These are phyloP conservation scores for Trichoderma sp. DNA, from an alignment of 2,329 filamentous ascomycete genomes.

Conservation along the genomic window DNA sequence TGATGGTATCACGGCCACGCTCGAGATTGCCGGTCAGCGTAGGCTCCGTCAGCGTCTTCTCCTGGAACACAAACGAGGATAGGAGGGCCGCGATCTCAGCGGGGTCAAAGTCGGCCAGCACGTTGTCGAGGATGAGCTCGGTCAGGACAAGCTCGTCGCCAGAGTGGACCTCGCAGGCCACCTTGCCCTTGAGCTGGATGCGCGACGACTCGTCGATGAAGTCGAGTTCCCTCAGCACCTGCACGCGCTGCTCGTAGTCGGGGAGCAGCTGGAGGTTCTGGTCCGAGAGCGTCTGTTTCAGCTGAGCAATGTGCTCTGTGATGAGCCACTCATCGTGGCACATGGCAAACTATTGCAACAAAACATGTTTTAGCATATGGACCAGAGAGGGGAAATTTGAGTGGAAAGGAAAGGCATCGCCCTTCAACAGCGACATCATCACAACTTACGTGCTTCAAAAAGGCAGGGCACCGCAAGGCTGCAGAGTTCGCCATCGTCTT, in stretches of 20 bases:
- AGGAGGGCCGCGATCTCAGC: conserved; percentile 95
- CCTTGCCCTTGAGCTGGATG: conserved; percentile 96
- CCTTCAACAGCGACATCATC: no score
- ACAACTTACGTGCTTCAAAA: conserved; percentile 79
- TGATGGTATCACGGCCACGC: conserved; percentile 79
- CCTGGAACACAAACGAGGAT: conserved; percentile 95
- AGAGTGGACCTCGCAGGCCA: conserved; percentile 97
- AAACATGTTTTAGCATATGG: background rate
- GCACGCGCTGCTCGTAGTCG: conserved; percentile 93
- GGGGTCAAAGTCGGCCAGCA: conserved; percentile 90
- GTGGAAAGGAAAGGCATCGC: no score
- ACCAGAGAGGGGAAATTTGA: background rate
- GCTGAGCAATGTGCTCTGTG: conserved; percentile 85
- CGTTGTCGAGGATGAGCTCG: conserved; percentile 94
- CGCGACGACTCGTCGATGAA: conserved; percentile 87
- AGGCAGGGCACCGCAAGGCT: conserved; percentile 71
- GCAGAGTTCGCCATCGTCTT: conserved; percentile 63
- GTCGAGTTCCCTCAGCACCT: conserved; percentile 85
- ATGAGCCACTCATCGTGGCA: conserved; percentile 96
- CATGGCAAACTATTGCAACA: conserved; percentile 74
- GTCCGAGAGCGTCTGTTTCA: conserved; percentile 89
- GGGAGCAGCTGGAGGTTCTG: conserved; percentile 94
- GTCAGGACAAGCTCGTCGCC: conserved; percentile 95
- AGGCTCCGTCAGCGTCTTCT: conserved; percentile 84
- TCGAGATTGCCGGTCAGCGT: conserved; percentile 81